phyloP scores from a whole-genome alignment of 1,284 basidiomycete genomes.

The Rhodofomes roseus region DNA sequence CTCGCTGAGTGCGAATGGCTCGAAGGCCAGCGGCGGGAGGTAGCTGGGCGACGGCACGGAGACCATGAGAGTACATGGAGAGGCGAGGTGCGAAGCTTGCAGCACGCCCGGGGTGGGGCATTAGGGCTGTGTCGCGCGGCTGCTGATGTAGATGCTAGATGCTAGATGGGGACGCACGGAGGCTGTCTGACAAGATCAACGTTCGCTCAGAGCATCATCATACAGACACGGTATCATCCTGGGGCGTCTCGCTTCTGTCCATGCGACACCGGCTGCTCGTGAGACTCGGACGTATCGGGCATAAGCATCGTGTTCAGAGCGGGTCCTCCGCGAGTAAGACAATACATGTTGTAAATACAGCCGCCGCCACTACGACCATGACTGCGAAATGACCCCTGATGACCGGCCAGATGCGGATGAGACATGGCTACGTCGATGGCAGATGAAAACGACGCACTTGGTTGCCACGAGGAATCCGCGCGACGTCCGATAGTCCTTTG shows the following conservation, averaged over 20 bases:
- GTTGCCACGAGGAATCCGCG: constrained; percentile 56
- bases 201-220: background rate
- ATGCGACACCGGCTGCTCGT: background rate
- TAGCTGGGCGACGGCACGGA: constrained; percentile 6
- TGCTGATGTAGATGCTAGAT: constrained; percentile 2
- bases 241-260: background rate
- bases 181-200: constrained; percentile 2
- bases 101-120: background rate
- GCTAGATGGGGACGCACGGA: background rate
- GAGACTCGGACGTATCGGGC: background rate
- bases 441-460: constrained; percentile 42
- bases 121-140: constrained; percentile 7
- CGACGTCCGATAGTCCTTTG: constrained; percentile 49
- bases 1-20: constrained; percentile 8
- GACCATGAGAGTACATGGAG: constrained; percentile 9
- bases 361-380: constrained; percentile 18
- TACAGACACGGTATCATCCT: background rate
- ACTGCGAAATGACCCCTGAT: constrained; percentile 19
- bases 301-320: constrained; percentile 1
- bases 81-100: background rate
- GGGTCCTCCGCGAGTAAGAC: constrained; percentile 19
- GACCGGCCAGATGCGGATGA: background rate
- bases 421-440: background rate
- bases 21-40: constrained; percentile 8
- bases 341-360: constrained; percentile 23